Base-by-base conservation (phyloP, 1,284 basidiomycete genomes). In the Coniferiporia weirii region DNA sequence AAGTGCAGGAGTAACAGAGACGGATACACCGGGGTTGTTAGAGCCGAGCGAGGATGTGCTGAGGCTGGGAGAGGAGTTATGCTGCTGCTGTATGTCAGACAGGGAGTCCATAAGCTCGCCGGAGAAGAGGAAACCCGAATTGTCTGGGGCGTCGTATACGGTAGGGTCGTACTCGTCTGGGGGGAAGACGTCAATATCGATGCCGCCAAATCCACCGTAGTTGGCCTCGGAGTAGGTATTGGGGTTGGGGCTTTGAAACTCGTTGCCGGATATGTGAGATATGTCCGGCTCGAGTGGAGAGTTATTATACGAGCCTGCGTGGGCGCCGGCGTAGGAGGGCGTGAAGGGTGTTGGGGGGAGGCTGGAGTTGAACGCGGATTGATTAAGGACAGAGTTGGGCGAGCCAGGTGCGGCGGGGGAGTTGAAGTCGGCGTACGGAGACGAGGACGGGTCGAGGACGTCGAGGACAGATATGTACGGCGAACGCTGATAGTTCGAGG, bases 191-290 rank as follows among this genome's bases (percentile, higher is more conserved):
- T 76, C 75, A 69, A 81, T 82, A 59, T 77, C 77, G 20, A 89
- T 82, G 32, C 88, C 86, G 1, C 84, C 86, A 63, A 81, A 76
- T 55, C 70, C 75, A 5, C 85, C 87, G 69, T 78, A 87, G n/a
- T 85, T 85, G 0, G 85, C 87, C 70, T 40, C 34, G 32, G 15
- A 20, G 32, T 19, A 51, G 6, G 49, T 32, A 45, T 52, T 47
- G 32, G 45, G 54, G 19, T 47, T 55, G 19, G 56, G 46, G 38
- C 49, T 20, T 46, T 40, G 15, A 19, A 62, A 59, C 13, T 61
- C 60, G 60, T 54, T 61, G 52, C 45, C 62, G 49, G 53, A 54
- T 40, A 56, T 56, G 45, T 51, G 52, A 10, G 55, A 57, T 15
- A 58, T 47, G 46, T 61, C 60, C 20, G 56, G 58, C 15, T 45